Evolutionary conservation across 2,329 filamentous ascomycete genomes (phyloP).

Genomic region (Fusarium protoensiforme): DNA sequence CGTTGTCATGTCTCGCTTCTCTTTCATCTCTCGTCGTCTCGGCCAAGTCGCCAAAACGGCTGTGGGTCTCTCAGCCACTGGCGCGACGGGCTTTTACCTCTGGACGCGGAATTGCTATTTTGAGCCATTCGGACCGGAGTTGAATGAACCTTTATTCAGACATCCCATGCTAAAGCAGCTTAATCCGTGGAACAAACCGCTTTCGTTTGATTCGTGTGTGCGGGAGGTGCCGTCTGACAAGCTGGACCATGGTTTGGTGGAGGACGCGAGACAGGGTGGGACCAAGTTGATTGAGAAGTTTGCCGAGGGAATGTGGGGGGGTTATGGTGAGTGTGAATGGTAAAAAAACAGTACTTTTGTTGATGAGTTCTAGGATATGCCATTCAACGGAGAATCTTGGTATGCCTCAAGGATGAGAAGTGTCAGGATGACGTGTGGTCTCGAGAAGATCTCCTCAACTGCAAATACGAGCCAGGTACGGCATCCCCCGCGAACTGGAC

Average conservation of each 20-base stretch:
- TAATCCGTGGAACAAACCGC: conserved; percentile 36
- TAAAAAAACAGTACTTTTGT: accelerated
- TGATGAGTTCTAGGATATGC: background rate
- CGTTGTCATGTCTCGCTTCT: background rate
- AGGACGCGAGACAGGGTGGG: conserved; percentile 28
- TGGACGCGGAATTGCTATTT: conserved; percentile 33
- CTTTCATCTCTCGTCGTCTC: background rate
- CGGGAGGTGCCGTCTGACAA: conserved; percentile 15
- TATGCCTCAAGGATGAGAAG: conserved; percentile 9
- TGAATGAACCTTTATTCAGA: conserved; percentile 7
- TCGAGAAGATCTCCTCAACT: conserved; percentile 19
- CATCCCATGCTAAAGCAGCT: conserved; percentile 25
- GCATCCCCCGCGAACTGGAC: background rate
- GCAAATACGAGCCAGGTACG: conserved; percentile 34
- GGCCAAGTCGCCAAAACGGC: background rate
- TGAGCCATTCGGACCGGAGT: conserved; percentile 28
- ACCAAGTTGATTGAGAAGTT: conserved; percentile 31
- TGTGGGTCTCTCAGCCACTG: conserved; percentile 4
- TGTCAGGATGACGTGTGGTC: conserved; percentile 31
- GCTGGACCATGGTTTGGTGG: conserved; percentile 7
- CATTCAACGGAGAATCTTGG: conserved; percentile 26
- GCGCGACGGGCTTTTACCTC: conserved; percentile 20
- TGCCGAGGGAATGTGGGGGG: conserved; percentile 32
- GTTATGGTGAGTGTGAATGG: conserved; percentile 19
- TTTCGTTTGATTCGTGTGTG: conserved; percentile 32